These are phyloP conservation scores for Hypericum perforatum DNA, from an alignment of 345 rosid genomes.

Conservation along the genomic window DNA sequence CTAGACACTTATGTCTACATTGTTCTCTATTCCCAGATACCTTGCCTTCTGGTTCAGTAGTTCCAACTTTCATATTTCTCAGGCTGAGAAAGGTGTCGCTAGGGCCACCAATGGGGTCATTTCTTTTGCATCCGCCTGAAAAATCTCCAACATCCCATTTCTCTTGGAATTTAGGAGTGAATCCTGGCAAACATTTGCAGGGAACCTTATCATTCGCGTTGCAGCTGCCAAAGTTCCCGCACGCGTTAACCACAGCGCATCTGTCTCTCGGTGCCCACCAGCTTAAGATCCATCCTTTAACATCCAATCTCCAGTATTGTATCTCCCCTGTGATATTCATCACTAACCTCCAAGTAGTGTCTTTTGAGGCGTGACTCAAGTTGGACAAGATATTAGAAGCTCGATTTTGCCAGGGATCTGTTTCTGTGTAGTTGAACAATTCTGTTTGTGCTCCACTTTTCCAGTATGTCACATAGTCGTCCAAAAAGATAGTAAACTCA, in stretches of 20 bases:
- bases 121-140: conserved; percentile 35
- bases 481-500: too few species aligned
- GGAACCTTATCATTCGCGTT: conserved; percentile 22
- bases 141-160: conserved; percentile 31
- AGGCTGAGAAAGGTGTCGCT: conserved; percentile 37
- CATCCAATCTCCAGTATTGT: conserved; percentile 23
- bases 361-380: too few species aligned
- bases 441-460: too few species aligned
- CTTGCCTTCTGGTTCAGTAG: conserved; percentile 27
- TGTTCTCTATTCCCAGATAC: conserved; percentile 22
- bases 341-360: too few species aligned
- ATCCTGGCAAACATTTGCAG: conserved; percentile 47
- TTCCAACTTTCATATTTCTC: conserved; percentile 45
- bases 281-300: conserved; percentile 22
- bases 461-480: too few species aligned
- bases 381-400: too few species aligned
- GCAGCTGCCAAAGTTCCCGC: conserved; percentile 44
- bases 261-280: conserved; percentile 37
- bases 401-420: too few species aligned
- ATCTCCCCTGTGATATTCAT: conserved; percentile 30
- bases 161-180: conserved; percentile 23
- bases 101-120: conserved; percentile 19
- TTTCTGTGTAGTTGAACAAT: too few species aligned
- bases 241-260: conserved; percentile 34
- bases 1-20: conserved; percentile 44